These are phyloP conservation scores for Carex pumila DNA, from an alignment of 176 grass and related monocot species.

Conservation along the genomic window DNA sequence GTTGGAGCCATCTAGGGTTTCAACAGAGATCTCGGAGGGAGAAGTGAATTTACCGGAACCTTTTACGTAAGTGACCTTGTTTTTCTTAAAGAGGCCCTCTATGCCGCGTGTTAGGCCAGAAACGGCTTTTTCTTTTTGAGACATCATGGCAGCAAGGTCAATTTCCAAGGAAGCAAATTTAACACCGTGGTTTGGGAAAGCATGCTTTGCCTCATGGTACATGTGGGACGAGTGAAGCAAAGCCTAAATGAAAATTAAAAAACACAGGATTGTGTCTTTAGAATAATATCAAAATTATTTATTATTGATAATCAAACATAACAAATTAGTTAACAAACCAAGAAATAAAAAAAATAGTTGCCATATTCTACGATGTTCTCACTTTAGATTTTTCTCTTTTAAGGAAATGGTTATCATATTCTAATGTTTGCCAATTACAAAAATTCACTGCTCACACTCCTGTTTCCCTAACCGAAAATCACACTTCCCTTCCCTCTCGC, in stretches of 20 bases:
- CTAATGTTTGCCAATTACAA: not conserved
- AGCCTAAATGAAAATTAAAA: slow-evolving; percentile 36
- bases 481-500: not conserved
- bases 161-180: slow-evolving; percentile 81
- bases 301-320: not conserved
- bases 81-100: slow-evolving; percentile 97
- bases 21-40: slow-evolving; percentile 85
- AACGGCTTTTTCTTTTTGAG: slow-evolving; percentile 96
- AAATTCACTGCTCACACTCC: not conserved
- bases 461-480: not conserved
- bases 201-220: slow-evolving; percentile 88
- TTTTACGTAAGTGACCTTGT: slow-evolving; percentile 97
- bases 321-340: not conserved
- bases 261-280: not conserved
- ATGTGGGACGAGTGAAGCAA: slow-evolving; percentile 96
- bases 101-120: slow-evolving; percentile 81
- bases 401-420: not conserved
- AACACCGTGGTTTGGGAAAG: slow-evolving; percentile 71
- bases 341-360: not conserved
- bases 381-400: not conserved
- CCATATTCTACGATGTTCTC: not conserved
- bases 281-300: not conserved
- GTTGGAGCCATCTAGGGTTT: slow-evolving; percentile 69
- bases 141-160: slow-evolving; percentile 87
- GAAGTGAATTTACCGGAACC: slow-evolving; percentile 73